phyloP scores from a whole-genome alignment of 805 yeast species.

The Cyberlindnera mrakii region DNA sequence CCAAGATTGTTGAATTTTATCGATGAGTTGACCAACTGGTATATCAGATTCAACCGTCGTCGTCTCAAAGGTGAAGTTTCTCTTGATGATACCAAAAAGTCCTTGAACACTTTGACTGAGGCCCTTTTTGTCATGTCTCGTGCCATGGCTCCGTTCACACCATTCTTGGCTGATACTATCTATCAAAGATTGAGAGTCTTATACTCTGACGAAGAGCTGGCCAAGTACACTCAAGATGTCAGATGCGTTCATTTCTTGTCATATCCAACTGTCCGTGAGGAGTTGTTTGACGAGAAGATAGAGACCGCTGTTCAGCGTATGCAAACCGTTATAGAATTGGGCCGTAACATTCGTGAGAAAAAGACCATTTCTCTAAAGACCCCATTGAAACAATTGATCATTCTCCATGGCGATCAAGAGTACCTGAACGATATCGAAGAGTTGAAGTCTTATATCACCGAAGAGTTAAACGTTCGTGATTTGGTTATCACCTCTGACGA shows the following conservation, averaged over 20 bases:
- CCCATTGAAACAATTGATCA: slow-evolving; percentile 83
- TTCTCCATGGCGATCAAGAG: slow-evolving; percentile 69
- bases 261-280: slow-evolving; percentile 82
- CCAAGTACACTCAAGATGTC: slow-evolving; percentile 45
- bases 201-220: slow-evolving; percentile 55
- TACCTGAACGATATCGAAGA: slow-evolving; percentile 76
- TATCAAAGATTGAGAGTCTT: slow-evolving; percentile 66
- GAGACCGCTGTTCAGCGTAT: slow-evolving; percentile 88
- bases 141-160: slow-evolving; percentile 99
- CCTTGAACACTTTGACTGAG: slow-evolving; percentile 86
- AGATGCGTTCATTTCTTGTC: slow-evolving; percentile 90
- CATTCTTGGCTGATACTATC: slow-evolving; percentile 87
- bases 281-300: slow-evolving; percentile 72
- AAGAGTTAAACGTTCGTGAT: slow-evolving; percentile 90
- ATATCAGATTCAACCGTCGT: slow-evolving; percentile 95
- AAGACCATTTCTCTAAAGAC: slow-evolving; percentile 89
- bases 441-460: slow-evolving; percentile 72
- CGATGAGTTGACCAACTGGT: slow-evolving; percentile 97
- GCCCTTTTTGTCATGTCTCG: slow-evolving; percentile 83
- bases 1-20: slow-evolving; percentile 84
- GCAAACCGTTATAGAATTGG: slow-evolving; percentile 95
- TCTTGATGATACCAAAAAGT: slow-evolving; percentile 73
- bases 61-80: slow-evolving; percentile 96
- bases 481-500: slow-evolving; percentile 86
- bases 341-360: slow-evolving; percentile 96